Base-by-base conservation (phyloP, 345 rosid genomes). In the Camelina hispida region DNA sequence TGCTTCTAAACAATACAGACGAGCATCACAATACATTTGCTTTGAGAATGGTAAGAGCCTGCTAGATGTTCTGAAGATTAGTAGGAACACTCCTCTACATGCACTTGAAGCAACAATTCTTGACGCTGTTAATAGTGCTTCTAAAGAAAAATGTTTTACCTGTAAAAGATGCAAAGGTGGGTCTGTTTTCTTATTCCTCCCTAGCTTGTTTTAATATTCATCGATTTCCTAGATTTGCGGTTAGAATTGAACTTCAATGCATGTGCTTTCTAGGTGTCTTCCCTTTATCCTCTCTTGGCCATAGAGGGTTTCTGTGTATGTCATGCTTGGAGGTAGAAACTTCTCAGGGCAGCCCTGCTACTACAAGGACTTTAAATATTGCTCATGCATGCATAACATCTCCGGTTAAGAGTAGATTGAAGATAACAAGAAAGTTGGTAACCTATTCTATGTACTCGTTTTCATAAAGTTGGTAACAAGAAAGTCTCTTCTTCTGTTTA, bases 1-100 rank as follows among this genome's bases (percentile, higher is more conserved):
- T 86, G 98, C 98, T 32, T 86, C 89, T 73, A 91, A 87, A 59
- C 93, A 87, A 71, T 95, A 91, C 79, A 86, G 91, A 80, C 92
- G 97, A 35, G 99, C 97, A 18, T 83, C 92, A 40, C 99, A 95
- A 61, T 95, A 95, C 80, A 95, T 89, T 72, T 95, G 99, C 80
- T 87, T 95, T 73, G 97, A 91, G 84, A 95, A 95, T 81, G 99
- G 99, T 70, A 95, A 88, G 86, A 95, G 99, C 87, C 86, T 95
- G 81, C 97, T 95, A 65, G 99, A 95, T 56, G 86, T 92, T 71
- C 79, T 95, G 82, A 86, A 87, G 83, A 85, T 86, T 63, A 87
- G 97, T 86, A 83, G 99, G 82, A 75, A 78, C 62, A 82, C 82
- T 76, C 94, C 93, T 60, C 82, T 90, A 69, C 91, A 89, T 72